Evolutionary conservation across 305 asterid genomes (phyloP), one percentile per base, ranked within the genome.

Genomic region (Rubia tinctorum): DNA sequence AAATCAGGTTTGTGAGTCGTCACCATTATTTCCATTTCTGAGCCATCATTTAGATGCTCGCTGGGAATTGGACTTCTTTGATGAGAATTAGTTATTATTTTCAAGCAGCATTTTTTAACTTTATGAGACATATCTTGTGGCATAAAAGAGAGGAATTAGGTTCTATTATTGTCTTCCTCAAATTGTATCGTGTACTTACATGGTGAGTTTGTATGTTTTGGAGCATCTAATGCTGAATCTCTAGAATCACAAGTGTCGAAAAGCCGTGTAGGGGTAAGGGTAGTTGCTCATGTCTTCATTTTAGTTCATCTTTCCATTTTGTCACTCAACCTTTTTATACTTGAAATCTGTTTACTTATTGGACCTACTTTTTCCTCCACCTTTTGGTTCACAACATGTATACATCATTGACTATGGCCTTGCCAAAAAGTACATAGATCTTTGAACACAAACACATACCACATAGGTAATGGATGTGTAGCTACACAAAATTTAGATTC

Each of bases 401-500:
- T 91, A 90, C 80, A 68, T 90, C 69, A 91, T 89, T 76, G 97
- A 91, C 82, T 91, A 80, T 81, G 97, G 96, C 20, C 97, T 91
- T 82, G 97, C 95, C 68, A 91, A 91, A 84, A 91, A 91, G 81
- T 91, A 84, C 79, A 84, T 93, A 78, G 96, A 91, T 83, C 95
- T 87, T 76, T 89, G 84, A 68, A 91, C 95, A 62, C 96, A 89
- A 87, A 81, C 97, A 89, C 80, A 91, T 88, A 78, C 94, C 92
- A 17, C 88, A 89, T 86, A 88, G 95, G 95, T 89, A 80, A 47
- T 67, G 68, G 37, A 70, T 72, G 39, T 66, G 12, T 15, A 18
- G 7, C 14, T 71, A 42, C 42, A 7, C 11, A 25, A n/a, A 13
- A 7, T 58, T 58, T n/a, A 71, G 66, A 13, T 56, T 44, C n/a